A percentile compares a stretch with the other conserved stretches of the same genome.
Conservation (phyloP, 352 stramenopile species). For the Pythium utonaiense region DNA sequence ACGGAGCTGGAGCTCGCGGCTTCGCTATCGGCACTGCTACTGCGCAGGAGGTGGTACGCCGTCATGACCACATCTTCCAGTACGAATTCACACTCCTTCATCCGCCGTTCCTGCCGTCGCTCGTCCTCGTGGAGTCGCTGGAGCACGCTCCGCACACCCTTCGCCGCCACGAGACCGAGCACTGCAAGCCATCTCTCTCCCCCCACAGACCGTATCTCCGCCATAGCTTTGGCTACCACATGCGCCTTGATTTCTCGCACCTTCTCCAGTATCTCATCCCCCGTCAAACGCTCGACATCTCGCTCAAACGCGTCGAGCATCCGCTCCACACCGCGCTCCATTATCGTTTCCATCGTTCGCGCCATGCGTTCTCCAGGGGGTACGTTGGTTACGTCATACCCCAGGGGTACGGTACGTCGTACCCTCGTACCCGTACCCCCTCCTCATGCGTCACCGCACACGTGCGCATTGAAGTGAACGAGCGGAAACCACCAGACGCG, state of each 20-base stretch:
- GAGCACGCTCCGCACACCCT: neutral
- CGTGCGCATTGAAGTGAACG: constrained; percentile 9
- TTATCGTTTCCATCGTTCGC: neutral
- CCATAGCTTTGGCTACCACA: constrained; percentile 1
- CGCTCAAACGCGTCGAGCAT: constrained; percentile 8
- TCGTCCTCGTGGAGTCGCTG: neutral
- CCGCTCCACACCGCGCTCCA: neutral
- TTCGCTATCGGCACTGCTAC: neutral
- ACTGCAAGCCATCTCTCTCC: constrained; percentile 2
- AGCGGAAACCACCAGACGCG: neutral
- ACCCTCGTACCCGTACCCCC: neutral
- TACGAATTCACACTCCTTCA: constrained; percentile 4
- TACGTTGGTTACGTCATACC: neutral
- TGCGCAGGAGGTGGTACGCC: neutral
- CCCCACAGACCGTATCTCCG: neutral
- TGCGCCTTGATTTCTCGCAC: constrained; percentile 6
- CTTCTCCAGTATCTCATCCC: neutral
- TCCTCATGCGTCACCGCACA: neutral
- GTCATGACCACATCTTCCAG: constrained; percentile 16
- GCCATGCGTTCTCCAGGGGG: neutral
- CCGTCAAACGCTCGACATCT: neutral
- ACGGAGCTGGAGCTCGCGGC: neutral
- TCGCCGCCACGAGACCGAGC: neutral
- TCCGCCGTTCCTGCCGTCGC: neutral
- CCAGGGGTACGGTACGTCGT: constrained; percentile 1